A percentile compares a stretch with the other conserved stretches of the same genome.
phyloP scores from a whole-genome alignment of 768 basidiomycete genomes.

The Rhizopogon roseolus region DNA sequence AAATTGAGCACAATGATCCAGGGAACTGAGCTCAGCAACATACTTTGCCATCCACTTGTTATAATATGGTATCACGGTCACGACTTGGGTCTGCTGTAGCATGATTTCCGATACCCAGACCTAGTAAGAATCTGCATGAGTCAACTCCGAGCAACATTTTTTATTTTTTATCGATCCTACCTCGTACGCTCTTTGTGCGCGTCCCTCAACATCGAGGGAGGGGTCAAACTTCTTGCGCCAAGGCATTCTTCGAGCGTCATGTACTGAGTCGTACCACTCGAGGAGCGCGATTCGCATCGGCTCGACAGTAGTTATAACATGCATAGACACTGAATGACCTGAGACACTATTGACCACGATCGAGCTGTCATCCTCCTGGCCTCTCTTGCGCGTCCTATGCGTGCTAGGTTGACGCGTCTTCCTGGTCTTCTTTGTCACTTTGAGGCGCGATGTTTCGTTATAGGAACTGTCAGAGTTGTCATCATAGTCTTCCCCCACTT shows the following conservation, averaged over 20 bases:
- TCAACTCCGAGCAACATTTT: neutral
- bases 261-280: conserved; percentile 69
- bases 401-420: conserved; percentile 10
- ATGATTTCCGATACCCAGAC: conserved; percentile 93
- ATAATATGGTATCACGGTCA: conserved; percentile 92
- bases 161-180: conserved; percentile 39
- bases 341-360: neutral
- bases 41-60: conserved; percentile 82
- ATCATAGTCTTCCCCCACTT: conserved; percentile 6
- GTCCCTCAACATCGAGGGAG: conserved; percentile 47
- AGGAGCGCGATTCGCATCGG: conserved; percentile 47
- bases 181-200: conserved; percentile 88
- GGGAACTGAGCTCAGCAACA: conserved; percentile 16
- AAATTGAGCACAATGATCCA: neutral
- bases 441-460: conserved; percentile 6
- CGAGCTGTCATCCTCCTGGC: neutral
- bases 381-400: conserved; percentile 12
- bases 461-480: conserved; percentile 20
- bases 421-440: conserved; percentile 4
- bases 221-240: conserved; percentile 78
- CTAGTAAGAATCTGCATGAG: conserved; percentile 27
- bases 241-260: conserved; percentile 76
- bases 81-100: conserved; percentile 95
- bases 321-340: conserved; percentile 42
- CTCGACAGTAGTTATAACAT: conserved; percentile 38